A percentile compares a stretch with the other conserved stretches of the same genome.
Conservation (phyloP, 768 basidiomycete genomes). For the Tylopilus subfusipes region DNA sequence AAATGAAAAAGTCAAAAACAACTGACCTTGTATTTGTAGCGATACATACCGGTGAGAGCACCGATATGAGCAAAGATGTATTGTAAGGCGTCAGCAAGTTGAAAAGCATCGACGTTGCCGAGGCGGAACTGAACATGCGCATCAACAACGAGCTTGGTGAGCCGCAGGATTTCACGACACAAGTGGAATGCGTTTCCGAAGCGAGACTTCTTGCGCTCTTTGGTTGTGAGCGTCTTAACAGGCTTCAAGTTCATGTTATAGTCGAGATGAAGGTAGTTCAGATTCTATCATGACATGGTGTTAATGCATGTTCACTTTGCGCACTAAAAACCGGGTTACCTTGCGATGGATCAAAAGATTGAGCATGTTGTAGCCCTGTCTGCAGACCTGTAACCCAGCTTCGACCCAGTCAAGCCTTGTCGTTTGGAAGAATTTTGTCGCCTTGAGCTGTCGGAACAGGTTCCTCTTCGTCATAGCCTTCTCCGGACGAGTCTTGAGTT, state of each 20-base stretch:
- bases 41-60: slow-evolving; percentile 98
- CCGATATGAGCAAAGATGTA: slow-evolving; percentile 98
- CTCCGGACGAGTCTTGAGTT: slow-evolving; percentile 81
- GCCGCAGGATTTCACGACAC: slow-evolving; percentile 94
- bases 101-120: slow-evolving; percentile 98
- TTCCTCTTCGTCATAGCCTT: slow-evolving; percentile 99
- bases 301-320: not conserved
- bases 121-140: slow-evolving; percentile 98
- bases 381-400: slow-evolving; percentile 95
- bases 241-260: slow-evolving; percentile 99
- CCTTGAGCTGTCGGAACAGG: slow-evolving; percentile 90
- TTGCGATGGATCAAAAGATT: slow-evolving; percentile 99
- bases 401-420: slow-evolving; percentile 99
- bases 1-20: not conserved
- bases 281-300: slow-evolving; percentile 46
- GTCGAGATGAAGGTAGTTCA: slow-evolving; percentile 92
- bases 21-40: slow-evolving; percentile 96
- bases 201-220: slow-evolving; percentile 99
- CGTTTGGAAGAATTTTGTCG: slow-evolving; percentile 99
- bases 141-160: slow-evolving; percentile 98
- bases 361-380: slow-evolving; percentile 99
- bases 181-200: slow-evolving; percentile 99
- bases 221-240: slow-evolving; percentile 95
- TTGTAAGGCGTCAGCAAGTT: slow-evolving; percentile 96
- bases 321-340: slow-evolving; percentile 36